Evolutionary conservation across 805 yeast genomes (phyloP).

Genomic region (Saturnispora kantuleensis): DNA sequence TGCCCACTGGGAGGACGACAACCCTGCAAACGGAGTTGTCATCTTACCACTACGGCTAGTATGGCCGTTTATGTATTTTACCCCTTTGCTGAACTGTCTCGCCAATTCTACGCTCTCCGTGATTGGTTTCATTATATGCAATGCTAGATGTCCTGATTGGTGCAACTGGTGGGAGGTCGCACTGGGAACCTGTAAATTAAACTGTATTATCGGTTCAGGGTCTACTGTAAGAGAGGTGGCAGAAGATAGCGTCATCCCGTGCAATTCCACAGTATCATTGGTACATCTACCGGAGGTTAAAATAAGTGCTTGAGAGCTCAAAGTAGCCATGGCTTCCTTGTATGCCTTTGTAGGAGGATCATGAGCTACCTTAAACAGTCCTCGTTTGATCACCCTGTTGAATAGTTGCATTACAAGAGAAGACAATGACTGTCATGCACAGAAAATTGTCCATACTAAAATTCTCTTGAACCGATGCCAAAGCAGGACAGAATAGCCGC

Average conservation of each 20-base stretch:
- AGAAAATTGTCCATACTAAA: background rate
- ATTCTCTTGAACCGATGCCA: background rate
- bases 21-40: constrained; percentile 45
- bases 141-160: constrained; percentile 47
- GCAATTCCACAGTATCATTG: constrained; percentile 25
- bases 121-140: constrained; percentile 66
- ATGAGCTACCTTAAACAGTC: constrained; percentile 13
- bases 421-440: background rate
- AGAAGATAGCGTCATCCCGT: constrained; percentile 81
- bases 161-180: constrained; percentile 63
- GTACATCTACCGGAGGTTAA: constrained; percentile 37
- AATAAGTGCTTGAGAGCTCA: constrained; percentile 42
- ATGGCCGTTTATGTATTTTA: constrained; percentile 37
- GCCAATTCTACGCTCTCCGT: constrained; percentile 47
- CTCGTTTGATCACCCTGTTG: background rate
- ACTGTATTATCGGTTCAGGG: constrained; percentile 73
- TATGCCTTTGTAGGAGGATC: constrained; percentile 21
- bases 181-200: constrained; percentile 82
- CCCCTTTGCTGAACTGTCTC: constrained; percentile 49
- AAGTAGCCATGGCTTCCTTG: constrained; percentile 27
- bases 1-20: constrained; percentile 29
- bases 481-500: background rate
- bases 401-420: background rate
- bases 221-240: constrained; percentile 71
- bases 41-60: constrained; percentile 17